Base-by-base conservation (phyloP, 495 filamentous ascomycete genomes). In the Aspergillus campestris region DNA sequence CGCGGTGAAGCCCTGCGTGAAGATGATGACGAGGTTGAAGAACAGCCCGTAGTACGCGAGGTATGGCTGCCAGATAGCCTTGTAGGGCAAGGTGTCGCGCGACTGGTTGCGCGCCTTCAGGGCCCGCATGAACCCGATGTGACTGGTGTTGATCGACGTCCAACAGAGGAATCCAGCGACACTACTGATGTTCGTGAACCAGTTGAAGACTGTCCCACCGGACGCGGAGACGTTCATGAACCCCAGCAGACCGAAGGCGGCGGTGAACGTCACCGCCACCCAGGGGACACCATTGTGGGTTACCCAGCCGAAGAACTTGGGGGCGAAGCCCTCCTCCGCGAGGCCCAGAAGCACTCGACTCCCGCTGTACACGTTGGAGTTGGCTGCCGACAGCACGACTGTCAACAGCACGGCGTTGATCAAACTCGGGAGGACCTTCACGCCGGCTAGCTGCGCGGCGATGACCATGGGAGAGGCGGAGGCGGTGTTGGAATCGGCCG, bases 351-450 rank as follows among this genome's bases (percentile, higher is more conserved):
- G 65, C 27, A 82, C 74, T 30, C 81, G 79, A 50, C 73, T 77
- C 35, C 77, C 77, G 3, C 80, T 86, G 66, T 86, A 91, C 41
- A 87, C 72, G 69, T 84, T 86, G 4, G 83, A 80, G 59, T 91
- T 91, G 42, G 78, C 84, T 5, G 80, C 75, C 5, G 79, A 83
- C 31, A 78, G 69, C 3, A 81, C 81, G 2, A 80, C 79, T 14
- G 73, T 86, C 35, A 87, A 61, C 27, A 87, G 73, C 11, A 84
- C 77, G 8, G 78, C 85, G 62, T 89, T 91, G 66, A 91, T 82
- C 42, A 89, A 77, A 42, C 77, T 72, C 7, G 80, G 82, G 5
- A 89, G 71, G 34, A 72, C 73, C 24, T 68, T 66, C 48, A 91
- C 79, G 11, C 76, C 70, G 5, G 83, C 77, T 12, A 74, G 65